Evolutionary conservation across 2,329 filamentous ascomycete species (phyloP).

Genomic region (Cryoendolithus antarcticus): DNA sequence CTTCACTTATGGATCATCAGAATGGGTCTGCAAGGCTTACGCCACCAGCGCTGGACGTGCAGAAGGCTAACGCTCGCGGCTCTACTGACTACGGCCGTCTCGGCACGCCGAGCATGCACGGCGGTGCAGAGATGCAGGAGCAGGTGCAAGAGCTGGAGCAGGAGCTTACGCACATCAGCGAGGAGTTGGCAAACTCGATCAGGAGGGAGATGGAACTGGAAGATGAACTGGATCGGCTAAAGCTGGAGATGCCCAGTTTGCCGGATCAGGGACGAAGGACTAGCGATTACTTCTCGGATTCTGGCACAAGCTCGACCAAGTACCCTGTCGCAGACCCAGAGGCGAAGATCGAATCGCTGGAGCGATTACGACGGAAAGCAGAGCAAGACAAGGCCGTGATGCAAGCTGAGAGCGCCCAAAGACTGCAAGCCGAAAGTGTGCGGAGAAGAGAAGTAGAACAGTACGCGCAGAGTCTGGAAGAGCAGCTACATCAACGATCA

Average conservation of each 20-base stretch:
- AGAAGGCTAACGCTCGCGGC: conserved; percentile 32
- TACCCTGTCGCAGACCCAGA: conserved; percentile 52
- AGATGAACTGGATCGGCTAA: conserved; percentile 78
- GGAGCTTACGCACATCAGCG: conserved; percentile 84
- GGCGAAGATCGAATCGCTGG: conserved; percentile 55
- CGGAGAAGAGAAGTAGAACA: conserved; percentile 65
- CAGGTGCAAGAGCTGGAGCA: conserved; percentile 84
- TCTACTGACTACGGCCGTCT: no score
- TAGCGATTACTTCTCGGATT: conserved; percentile 97
- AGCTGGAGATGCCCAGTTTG: conserved; percentile 56
- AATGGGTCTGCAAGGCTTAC: conserved; percentile 21
- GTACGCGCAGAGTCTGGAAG: conserved; percentile 72
- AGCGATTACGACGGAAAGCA: conserved; percentile 66
- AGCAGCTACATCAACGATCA: conserved; percentile 55
- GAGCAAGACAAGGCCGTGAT: conserved; percentile 88
- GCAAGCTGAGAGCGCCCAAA: conserved; percentile 70
- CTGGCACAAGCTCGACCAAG: conserved; percentile 74
- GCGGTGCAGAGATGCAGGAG: conserved; percentile 15
- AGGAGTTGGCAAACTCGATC: conserved; percentile 85
- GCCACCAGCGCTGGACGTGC: conserved; percentile 39
- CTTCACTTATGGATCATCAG: conserved; percentile 20
- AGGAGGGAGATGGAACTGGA: conserved; percentile 92
- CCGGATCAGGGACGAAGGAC: conserved; percentile 54
- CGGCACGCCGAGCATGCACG: conserved; percentile 25
- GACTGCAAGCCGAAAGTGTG: conserved; percentile 74